Evolutionary conservation across 441 rosid genomes (phyloP), one percentile per base, ranked within the genome.

Genomic region (Bocquillonia castaneifolia): DNA sequence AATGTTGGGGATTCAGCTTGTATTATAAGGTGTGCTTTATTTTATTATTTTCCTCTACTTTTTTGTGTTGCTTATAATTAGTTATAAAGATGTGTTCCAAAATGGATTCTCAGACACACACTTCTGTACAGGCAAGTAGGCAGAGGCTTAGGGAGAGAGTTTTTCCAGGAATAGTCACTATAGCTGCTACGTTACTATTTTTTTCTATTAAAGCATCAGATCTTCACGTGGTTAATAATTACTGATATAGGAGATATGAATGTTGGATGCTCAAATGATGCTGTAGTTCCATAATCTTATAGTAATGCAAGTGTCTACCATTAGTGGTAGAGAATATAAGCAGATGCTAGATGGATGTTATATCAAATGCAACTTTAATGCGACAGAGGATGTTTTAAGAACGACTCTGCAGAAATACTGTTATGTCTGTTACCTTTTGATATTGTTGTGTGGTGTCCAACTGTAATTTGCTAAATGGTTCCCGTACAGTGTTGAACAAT

Each of bases 1-100:
- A 95, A 95, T 72, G 80, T 92, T 66, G 99, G 99, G 65, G 99
- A 92, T 78, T 92, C 99, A 58, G 94, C 91, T 59, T 95, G 98
- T 74, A 71, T 88, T 57, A 75, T 90, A 67, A 79, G 82, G 99
- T 92, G 92, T 25, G 98, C 73, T 63, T 51, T 59, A 31, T 66
- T 76, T 34, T 45, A 65, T 79, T 2, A 59, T 53, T 53, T 1
- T 57, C 39, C 37, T n/a, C 15, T 4, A 14, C 3, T 48, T 40
- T 23, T 57, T 58, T 48, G 47, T 37, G 36, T 47, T 7, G 36
- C 12, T 26, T 10, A n/a, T n/a, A n/a, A n/a, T n/a, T n/a, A n/a
- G 7, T 52, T 25, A 15, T 50, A 39, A 48, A 31, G 64, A 48
- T 47, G 31, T 32, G 10, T 52, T 6, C 22, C 17, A 20, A 42